phyloP scores from a whole-genome alignment of 2,329 filamentous ascomycete species.

The Alternaria ethzedia region DNA sequence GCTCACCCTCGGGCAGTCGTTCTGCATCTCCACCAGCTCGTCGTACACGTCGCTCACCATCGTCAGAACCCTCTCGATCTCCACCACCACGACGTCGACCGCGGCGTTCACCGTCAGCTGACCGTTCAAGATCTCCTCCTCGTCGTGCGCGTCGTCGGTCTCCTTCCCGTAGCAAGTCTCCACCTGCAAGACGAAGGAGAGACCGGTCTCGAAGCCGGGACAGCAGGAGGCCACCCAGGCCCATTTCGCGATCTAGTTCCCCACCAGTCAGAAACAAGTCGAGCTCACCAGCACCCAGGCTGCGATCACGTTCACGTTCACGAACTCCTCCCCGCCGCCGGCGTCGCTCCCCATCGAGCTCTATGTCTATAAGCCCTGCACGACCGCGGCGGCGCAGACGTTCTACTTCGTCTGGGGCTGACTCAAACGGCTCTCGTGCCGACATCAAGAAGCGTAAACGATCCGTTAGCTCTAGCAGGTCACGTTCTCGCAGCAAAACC shows the following conservation, averaged over 20 bases:
- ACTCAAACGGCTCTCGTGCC: slow-evolving; percentile 54
- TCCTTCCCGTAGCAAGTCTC: slow-evolving; percentile 24
- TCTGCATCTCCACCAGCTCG: slow-evolving; percentile 17
- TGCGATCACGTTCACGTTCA: slow-evolving; percentile 43
- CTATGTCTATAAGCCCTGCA: slow-evolving; percentile 49
- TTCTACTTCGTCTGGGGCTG: slow-evolving; percentile 50
- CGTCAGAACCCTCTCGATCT: slow-evolving; percentile 29
- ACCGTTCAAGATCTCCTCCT: slow-evolving; percentile 39
- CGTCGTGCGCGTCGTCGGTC: slow-evolving; percentile 24
- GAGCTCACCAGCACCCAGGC: slow-evolving; percentile 62
- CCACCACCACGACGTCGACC: slow-evolving; percentile 36
- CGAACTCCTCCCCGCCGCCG: slow-evolving; percentile 43
- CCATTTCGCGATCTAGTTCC: slow-evolving; percentile 57
- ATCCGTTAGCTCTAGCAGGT: slow-evolving; percentile 50
- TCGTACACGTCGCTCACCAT: slow-evolving; percentile 18
- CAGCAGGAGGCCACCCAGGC: slow-evolving; percentile 35
- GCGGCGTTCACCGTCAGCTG: slow-evolving; percentile 36
- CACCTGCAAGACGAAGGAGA: slow-evolving; percentile 25
- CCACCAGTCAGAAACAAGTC: slow-evolving; percentile 53
- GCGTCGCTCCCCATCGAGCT: slow-evolving; percentile 46
- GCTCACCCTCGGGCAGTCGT: slow-evolving; percentile 38
- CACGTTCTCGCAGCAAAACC: slow-evolving; percentile 32
- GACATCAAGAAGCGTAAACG: slow-evolving; percentile 58
- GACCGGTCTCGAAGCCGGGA: slow-evolving; percentile 41
- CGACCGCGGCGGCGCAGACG: slow-evolving; percentile 53